Percentiles rank a stretch among this genome's conserved stretches.
phyloP scores from a whole-genome alignment of 257 asterid genomes.

The Cordia subcordata region DNA sequence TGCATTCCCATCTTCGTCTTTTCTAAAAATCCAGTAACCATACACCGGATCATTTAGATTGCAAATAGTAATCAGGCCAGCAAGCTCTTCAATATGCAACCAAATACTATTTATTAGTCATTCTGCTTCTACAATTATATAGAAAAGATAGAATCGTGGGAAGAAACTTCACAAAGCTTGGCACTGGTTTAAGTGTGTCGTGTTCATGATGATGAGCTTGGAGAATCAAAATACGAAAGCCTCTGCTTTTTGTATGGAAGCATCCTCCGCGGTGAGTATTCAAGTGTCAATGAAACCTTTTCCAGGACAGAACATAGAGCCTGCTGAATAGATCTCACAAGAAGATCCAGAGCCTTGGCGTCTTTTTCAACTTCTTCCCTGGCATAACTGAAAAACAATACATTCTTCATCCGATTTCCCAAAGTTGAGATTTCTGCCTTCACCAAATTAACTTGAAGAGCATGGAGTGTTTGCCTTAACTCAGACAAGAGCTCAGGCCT shows the following conservation, averaged over 20 bases:
- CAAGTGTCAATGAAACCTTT: slow-evolving; percentile 50
- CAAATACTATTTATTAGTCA: no score
- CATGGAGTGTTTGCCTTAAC: slow-evolving; percentile 32
- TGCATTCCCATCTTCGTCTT: no score
- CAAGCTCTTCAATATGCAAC: no score
- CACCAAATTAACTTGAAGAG: slow-evolving; percentile 33
- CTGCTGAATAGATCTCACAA: slow-evolving; percentile 29
- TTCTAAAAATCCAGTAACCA: no score
- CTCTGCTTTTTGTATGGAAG: slow-evolving; percentile 55
- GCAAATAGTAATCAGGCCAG: no score
- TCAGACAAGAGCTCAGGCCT: slow-evolving; percentile 54
- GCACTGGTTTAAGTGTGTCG: neutral
- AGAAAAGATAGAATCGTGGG: no score
- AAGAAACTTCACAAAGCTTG: neutral
- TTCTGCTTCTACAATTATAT: no score
- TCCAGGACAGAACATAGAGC: slow-evolving; percentile 50
- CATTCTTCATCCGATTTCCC: slow-evolving; percentile 57
- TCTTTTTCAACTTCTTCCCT: slow-evolving; percentile 5
- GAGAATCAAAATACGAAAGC: slow-evolving; percentile 31
- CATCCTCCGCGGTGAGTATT: slow-evolving; percentile 32
- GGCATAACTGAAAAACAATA: slow-evolving; percentile 31
- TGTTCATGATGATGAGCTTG: slow-evolving; percentile 27
- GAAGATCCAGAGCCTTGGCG: slow-evolving; percentile 15
- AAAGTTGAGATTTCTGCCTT: slow-evolving; percentile 66
- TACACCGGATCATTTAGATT: neutral